A percentile compares a stretch with the other conserved stretches of the same genome.
phyloP scores from a whole-genome alignment of 306 rosid genomes.

The Prunus padus region DNA sequence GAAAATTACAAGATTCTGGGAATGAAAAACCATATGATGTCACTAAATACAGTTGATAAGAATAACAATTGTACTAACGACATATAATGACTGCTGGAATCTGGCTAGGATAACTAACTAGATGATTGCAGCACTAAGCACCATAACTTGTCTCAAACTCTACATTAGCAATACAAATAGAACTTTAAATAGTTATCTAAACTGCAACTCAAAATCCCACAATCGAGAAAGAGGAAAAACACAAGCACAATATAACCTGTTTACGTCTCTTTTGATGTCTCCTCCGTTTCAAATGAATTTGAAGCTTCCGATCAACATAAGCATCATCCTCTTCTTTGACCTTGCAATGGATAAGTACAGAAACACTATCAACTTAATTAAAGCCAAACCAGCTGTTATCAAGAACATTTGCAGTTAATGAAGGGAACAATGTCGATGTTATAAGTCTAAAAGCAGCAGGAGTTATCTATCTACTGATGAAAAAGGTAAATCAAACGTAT shows the following conservation, averaged over 20 bases:
- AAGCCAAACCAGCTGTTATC: slow-evolving; percentile 13
- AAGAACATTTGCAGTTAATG: neutral
- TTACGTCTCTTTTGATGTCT: slow-evolving; percentile 61
- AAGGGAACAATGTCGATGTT: neutral
- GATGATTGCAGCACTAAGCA: neutral
- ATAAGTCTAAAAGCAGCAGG: neutral
- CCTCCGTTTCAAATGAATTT: slow-evolving; percentile 66
- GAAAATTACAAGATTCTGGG: neutral
- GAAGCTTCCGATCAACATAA: slow-evolving; percentile 67
- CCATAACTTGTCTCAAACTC: neutral
- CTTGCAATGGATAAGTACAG: slow-evolving; percentile 37
- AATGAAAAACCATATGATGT: neutral
- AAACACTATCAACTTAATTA: slow-evolving; percentile 5
- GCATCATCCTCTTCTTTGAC: slow-evolving; percentile 98
- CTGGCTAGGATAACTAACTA: neutral
- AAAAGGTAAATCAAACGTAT: neutral
- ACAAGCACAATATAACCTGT: slow-evolving; percentile 42
- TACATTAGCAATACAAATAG: neutral
- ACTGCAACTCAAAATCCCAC: neutral
- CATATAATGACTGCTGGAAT: neutral
- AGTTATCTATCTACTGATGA: neutral
- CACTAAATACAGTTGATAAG: neutral
- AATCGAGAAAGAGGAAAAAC: slow-evolving; percentile 17
- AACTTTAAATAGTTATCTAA: neutral
- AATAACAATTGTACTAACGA: neutral